Percentiles rank a stretch among this genome's conserved stretches.
These are phyloP conservation scores for Echinochloa phyllopogon DNA, from an alignment of 176 grass and related monocot genomes.

Conservation along the genomic window DNA sequence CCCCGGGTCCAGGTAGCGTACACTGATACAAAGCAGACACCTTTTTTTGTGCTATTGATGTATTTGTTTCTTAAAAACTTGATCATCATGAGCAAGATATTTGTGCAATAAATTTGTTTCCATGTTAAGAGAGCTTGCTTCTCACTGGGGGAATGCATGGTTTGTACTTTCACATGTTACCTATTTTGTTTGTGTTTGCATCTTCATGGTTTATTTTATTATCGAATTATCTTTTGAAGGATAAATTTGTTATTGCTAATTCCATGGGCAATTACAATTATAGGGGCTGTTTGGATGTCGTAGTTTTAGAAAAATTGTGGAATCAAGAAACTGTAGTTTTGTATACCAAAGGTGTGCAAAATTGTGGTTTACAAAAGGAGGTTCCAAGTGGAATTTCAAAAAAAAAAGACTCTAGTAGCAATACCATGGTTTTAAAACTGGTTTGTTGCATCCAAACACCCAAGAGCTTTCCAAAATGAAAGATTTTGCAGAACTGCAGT, in stretches of 20 bases:
- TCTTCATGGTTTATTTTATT: background rate
- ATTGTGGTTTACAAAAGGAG: background rate
- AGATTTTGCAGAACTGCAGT: background rate
- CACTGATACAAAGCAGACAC: background rate
- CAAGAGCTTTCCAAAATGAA: background rate
- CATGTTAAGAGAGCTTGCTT: conserved; percentile 11
- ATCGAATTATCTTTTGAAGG: background rate
- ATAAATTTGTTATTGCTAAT: conserved; percentile 18
- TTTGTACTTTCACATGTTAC: too few relatives aligned
- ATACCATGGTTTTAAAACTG: background rate
- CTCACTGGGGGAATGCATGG: background rate
- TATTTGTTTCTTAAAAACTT: background rate
- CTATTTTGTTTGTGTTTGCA: too few relatives aligned
- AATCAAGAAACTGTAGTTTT: background rate
- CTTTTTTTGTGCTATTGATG: background rate
- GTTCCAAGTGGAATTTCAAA: background rate
- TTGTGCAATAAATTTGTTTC: background rate
- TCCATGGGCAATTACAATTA: background rate
- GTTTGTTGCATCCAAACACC: background rate
- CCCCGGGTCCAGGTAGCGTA: conserved; percentile 56
- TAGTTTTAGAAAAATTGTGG: background rate
- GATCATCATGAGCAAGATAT: background rate
- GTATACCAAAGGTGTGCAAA: background rate
- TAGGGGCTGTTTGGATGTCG: background rate
- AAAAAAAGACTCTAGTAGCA: background rate